A percentile compares a stretch with the other conserved stretches of the same genome.
These are phyloP conservation scores for Cryphonectria nitschkei DNA, from an alignment of 2,329 filamentous ascomycete species.

Conservation along the genomic window DNA sequence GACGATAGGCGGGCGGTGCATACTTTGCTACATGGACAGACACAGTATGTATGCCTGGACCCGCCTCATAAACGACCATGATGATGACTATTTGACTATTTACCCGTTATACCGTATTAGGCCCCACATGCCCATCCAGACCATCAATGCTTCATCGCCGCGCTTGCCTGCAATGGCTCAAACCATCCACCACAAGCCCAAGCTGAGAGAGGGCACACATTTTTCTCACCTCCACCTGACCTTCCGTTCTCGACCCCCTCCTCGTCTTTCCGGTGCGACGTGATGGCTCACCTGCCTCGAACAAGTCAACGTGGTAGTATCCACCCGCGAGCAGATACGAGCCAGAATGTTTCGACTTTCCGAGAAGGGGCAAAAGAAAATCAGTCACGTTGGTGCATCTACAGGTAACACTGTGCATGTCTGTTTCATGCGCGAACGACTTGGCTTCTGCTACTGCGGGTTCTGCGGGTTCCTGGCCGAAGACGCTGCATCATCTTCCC, in stretches of 20 bases:
- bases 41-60: not conserved
- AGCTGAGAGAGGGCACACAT: not conserved
- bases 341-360: not conserved
- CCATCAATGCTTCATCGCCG: not conserved
- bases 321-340: slow-evolving; percentile 24
- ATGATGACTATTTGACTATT: not conserved
- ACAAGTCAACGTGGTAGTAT: slow-evolving; percentile 9
- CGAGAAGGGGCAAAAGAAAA: not conserved
- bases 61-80: not conserved
- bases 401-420: slow-evolving; percentile 16
- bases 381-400: not conserved
- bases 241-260: slow-evolving; percentile 15
- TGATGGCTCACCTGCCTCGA: slow-evolving; percentile 23
- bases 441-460: not conserved
- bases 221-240: slow-evolving; percentile 17
- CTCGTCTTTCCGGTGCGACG: slow-evolving; percentile 21
- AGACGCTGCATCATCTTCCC: not conserved
- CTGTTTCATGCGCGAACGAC: not conserved
- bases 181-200: not conserved
- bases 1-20: not conserved
- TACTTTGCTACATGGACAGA: too few species aligned
- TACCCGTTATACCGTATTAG: not conserved
- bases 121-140: not conserved
- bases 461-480: not conserved
- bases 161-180: slow-evolving; percentile 1